phyloP scores from a whole-genome alignment of 257 asterid species.

The Fraxinus quadrangulata region DNA sequence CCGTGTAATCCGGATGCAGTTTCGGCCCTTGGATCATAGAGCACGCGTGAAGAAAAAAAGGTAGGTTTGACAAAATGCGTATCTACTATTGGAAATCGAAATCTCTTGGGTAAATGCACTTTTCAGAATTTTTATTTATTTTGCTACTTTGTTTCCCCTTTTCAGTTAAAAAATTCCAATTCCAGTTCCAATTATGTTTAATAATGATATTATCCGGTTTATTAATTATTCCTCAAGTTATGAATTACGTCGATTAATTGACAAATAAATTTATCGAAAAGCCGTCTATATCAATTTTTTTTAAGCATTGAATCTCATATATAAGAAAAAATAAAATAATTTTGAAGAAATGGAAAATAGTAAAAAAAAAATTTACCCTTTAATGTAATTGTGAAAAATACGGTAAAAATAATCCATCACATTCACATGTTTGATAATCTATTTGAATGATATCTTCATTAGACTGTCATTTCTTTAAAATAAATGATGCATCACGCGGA shows the following conservation, averaged over 20 bases:
- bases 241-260: too few species aligned
- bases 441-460: conserved; percentile 39
- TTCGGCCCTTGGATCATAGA: conserved; percentile 61
- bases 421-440: conserved; percentile 30
- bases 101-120: conserved; percentile 19
- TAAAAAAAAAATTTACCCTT: neutral
- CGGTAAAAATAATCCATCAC: neutral
- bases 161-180: neutral
- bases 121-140: conserved; percentile 39
- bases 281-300: too few species aligned
- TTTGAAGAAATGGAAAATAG: neutral
- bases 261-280: too few species aligned
- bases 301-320: neutral
- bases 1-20: conserved; percentile 63
- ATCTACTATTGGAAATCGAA: conserved; percentile 49
- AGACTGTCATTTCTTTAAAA: conserved; percentile 33
- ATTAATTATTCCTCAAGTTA: neutral
- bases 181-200: neutral
- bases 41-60: conserved; percentile 74
- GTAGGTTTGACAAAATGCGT: conserved; percentile 74
- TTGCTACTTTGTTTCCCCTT: conserved; percentile 25
- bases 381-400: neutral
- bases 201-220: neutral
- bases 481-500: conserved; percentile 33
- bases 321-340: too few species aligned